phyloP scores from a whole-genome alignment of 345 rosid species.

The Pugionium dolabratum region DNA sequence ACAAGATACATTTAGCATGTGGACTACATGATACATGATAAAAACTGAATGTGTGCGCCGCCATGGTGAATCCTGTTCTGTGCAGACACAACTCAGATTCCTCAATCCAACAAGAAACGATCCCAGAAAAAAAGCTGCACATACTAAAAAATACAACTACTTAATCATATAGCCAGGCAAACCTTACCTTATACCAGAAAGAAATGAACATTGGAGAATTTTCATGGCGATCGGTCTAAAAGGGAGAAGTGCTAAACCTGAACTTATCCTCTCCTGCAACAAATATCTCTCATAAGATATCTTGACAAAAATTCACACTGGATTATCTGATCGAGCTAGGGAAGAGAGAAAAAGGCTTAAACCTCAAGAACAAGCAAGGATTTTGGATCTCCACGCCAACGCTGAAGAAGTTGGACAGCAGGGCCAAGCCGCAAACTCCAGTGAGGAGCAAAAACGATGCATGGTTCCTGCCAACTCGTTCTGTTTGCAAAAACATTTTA shows the following conservation, averaged over 20 bases:
- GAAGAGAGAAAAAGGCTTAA: slow-evolving; percentile 11
- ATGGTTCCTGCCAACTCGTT: slow-evolving; percentile 79
- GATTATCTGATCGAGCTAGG: background rate
- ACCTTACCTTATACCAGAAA: slow-evolving; percentile 67
- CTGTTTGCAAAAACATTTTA: slow-evolving; percentile 43
- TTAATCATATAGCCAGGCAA: slow-evolving; percentile 5
- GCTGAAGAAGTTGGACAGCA: slow-evolving; percentile 68
- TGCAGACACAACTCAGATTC: slow-evolving; percentile 9
- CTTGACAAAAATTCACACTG: slow-evolving; percentile 15
- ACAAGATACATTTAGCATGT: slow-evolving; percentile 9
- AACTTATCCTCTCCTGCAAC: slow-evolving; percentile 62
- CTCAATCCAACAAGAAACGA: slow-evolving; percentile 6
- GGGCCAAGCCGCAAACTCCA: slow-evolving; percentile 88
- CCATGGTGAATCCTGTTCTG: background rate
- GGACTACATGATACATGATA: background rate
- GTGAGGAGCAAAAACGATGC: slow-evolving; percentile 75
- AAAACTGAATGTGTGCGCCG: background rate
- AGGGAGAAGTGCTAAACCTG: slow-evolving; percentile 68
- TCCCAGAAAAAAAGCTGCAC: slow-evolving; percentile 8
- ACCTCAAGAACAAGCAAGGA: slow-evolving; percentile 87
- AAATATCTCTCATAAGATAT: slow-evolving; percentile 27
- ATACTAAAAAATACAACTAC: background rate
- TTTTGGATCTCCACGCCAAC: slow-evolving; percentile 69
- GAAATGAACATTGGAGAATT: slow-evolving; percentile 82
- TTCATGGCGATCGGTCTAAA: slow-evolving; percentile 73